Evolutionary conservation across 129 eudicot species (phyloP).

Genomic region (Flaveria ramosissima): DNA sequence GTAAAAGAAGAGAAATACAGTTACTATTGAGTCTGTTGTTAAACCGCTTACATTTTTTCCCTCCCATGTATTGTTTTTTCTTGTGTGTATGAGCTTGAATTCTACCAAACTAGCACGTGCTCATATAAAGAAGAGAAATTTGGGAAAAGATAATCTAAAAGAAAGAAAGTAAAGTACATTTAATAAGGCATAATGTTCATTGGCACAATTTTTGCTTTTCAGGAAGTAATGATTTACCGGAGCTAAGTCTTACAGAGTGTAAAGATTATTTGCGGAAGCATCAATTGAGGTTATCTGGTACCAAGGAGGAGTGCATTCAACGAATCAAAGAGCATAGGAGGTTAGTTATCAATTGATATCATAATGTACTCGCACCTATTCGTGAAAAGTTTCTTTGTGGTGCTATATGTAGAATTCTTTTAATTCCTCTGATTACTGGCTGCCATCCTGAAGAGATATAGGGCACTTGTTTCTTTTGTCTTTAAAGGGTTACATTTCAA

Average conservation of each 20-base stretch:
- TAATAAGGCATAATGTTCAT: neutral
- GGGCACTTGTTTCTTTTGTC: slow-evolving; percentile 3
- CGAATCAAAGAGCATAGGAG: slow-evolving; percentile 79
- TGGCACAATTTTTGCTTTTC: slow-evolving; percentile 33
- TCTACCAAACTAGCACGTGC: neutral
- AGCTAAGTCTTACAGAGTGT: slow-evolving; percentile 53
- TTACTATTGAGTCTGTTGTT: too few relatives aligned
- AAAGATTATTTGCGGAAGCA: slow-evolving; percentile 62
- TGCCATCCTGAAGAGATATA: slow-evolving; percentile 9
- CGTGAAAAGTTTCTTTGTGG: neutral
- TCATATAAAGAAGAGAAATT: neutral
- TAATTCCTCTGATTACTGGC: neutral
- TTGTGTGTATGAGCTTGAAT: too few relatives aligned
- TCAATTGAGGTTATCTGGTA: slow-evolving; percentile 72
- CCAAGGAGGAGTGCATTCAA: slow-evolving; percentile 64
- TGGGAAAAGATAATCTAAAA: neutral
- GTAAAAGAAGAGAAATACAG: too few relatives aligned
- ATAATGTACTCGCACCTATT: neutral
- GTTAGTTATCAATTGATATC: slow-evolving; percentile 40
- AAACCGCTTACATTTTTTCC: too few relatives aligned
- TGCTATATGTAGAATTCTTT: neutral
- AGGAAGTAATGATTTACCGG: slow-evolving; percentile 51
- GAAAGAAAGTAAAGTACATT: slow-evolving; percentile 9
- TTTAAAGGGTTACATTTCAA: neutral
- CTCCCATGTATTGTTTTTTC: too few relatives aligned